Evolutionary conservation across 2,329 filamentous ascomycete species (phyloP), one percentile per base, ranked within the genome.

Genomic region (Beauveria sp.): DNA sequence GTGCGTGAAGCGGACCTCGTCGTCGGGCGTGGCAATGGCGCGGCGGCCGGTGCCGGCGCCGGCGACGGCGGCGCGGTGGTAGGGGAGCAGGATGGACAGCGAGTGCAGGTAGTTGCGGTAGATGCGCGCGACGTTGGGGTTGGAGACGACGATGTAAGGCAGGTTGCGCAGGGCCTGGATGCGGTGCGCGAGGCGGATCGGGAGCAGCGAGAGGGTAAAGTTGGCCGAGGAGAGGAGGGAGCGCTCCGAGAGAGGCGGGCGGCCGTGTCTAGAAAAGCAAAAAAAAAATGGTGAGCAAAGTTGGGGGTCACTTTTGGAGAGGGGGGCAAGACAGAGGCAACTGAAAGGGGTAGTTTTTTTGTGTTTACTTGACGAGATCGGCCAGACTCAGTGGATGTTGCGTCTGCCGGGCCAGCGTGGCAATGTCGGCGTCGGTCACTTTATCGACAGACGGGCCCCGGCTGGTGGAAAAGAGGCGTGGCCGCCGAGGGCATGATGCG

Each of bases 101-200:
- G 92, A 96, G 75, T 97, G 92, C 50, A 96, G 81, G 74, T 99
- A 99, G 75, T 97, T 97, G 75, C 90, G 87, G 79, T 97, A 96
- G 66, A 99, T 99, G 69, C 89, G 88, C 28, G 88, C 90, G 67
- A 99, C 92, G 72, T 97, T 91, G 1, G 92, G 91, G 72, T 99
- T 97, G n/a, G 93, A 92, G 28, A 99, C 94, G 60, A 99, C 93
- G 65, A 99, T 97, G 75, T 93, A 99, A 0, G 94, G 94, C 9
- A 99, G 84, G 71, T 96, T 96, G 65, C 92, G 88, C 20, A 99
- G 80, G 48, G 92, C 91, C 73, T 96, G 90, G 65, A 99, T 96
- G 61, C 94, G 91, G 72, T 96, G 91, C 28, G 94, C 94, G 28
- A 99, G 86, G 43, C 94, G 91, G 55, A 94, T 90, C 16, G 94